Conservation (phyloP, 345 rosid genomes). For the Moricandia moricandioides region DNA sequence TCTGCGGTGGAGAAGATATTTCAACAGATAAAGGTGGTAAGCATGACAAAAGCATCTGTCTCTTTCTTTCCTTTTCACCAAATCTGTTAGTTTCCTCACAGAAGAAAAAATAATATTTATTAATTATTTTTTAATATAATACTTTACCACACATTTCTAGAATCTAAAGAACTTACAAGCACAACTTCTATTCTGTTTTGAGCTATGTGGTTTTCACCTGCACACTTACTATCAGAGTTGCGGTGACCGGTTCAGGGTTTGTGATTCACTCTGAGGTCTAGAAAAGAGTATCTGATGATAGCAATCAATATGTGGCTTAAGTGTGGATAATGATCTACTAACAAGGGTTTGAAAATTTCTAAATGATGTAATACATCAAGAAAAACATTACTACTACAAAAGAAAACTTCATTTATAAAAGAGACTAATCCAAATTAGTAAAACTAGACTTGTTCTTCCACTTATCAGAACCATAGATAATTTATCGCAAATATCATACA, state of each 20-base stretch:
- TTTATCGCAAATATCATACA: slow-evolving; percentile 14
- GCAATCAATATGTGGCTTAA: slow-evolving; percentile 9
- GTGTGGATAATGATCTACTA: neutral
- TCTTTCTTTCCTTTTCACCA: slow-evolving; percentile 28
- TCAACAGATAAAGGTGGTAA: slow-evolving; percentile 34
- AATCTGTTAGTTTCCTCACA: slow-evolving; percentile 1
- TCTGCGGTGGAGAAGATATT: slow-evolving; percentile 28
- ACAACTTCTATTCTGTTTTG: neutral
- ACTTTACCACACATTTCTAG: neutral
- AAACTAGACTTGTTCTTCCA: slow-evolving; percentile 33
- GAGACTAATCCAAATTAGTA: slow-evolving; percentile 14
- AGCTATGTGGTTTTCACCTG: neutral
- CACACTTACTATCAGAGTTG: neutral
- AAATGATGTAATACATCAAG: neutral
- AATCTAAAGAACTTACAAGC: neutral
- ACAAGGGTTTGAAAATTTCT: slow-evolving; percentile 24
- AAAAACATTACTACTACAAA: neutral
- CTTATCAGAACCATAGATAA: slow-evolving; percentile 16
- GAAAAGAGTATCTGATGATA: neutral
- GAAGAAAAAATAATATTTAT: neutral
- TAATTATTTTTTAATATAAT: neutral
- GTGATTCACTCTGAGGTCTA: neutral
- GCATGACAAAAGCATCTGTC: slow-evolving; percentile 35
- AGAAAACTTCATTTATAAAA: neutral
- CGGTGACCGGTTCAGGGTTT: neutral